Evolutionary conservation across 371 early-diverging fungal species (phyloP).

Genomic region (Catenaria anguillulae): DNA sequence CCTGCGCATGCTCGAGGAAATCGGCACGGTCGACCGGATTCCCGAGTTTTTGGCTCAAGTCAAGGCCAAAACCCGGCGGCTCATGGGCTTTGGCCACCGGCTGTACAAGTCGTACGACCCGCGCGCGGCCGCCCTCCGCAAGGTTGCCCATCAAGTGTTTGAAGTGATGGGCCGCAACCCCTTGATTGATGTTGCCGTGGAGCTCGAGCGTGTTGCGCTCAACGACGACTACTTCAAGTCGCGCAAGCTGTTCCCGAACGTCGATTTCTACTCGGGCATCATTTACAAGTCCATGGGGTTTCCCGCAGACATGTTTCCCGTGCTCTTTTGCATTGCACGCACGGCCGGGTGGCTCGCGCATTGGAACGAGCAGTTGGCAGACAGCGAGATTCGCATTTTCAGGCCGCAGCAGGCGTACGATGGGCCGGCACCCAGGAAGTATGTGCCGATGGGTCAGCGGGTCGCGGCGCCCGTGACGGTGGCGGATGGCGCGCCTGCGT

Average conservation of each 20-base stretch:
- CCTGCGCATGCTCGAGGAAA: conserved; percentile 35
- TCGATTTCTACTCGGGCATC: conserved; percentile 38
- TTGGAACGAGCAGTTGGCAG: conserved; percentile 27
- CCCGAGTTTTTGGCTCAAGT: conserved; percentile 30
- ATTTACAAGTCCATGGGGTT: conserved; percentile 39
- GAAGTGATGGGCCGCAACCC: conserved; percentile 35
- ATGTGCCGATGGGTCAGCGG: too few species aligned
- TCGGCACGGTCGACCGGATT: conserved; percentile 32
- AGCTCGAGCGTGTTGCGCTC: conserved; percentile 29
- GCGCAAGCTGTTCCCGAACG: conserved; percentile 40
- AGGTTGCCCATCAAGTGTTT: conserved; percentile 38
- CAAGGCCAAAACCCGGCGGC: conserved; percentile 32
- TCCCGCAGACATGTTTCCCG: conserved; percentile 51
- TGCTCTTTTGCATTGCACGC: conserved; percentile 31
- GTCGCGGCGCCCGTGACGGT: too few species aligned
- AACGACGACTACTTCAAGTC: conserved; percentile 39
- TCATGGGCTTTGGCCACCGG: conserved; percentile 42
- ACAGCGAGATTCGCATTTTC: conserved; percentile 31
- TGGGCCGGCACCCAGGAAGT: too few species aligned
- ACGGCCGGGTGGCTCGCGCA: conserved; percentile 35
- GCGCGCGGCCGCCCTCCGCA: conserved; percentile 28
- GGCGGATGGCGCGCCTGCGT: too few species aligned
- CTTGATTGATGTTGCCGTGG: conserved; percentile 43
- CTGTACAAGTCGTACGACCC: conserved; percentile 42
- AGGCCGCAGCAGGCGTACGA: conserved; percentile 43